A percentile compares a stretch with the other conserved stretches of the same genome.
Evolutionary conservation across 306 rosid species (phyloP).

Genomic region (Styphnolobium japonicum): DNA sequence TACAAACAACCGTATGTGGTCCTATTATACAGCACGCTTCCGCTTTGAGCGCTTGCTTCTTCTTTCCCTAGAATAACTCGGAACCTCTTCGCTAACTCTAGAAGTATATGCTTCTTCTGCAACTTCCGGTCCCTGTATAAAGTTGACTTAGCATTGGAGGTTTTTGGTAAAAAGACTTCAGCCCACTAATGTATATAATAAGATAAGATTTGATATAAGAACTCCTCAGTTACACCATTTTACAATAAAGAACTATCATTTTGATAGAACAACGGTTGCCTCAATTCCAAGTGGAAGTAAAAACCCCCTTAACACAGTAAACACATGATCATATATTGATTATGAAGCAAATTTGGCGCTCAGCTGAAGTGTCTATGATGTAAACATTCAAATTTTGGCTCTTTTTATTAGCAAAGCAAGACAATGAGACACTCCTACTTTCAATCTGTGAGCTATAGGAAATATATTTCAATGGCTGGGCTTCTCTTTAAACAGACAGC

Average conservation of each 20-base stretch:
- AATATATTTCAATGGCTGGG: not conserved
- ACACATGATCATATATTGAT: not conserved
- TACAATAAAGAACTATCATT: not conserved
- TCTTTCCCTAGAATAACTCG: slow-evolving; percentile 59
- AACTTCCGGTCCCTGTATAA: slow-evolving; percentile 57
- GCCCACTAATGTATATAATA: not conserved
- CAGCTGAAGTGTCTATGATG: not conserved
- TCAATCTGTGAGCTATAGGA: not conserved
- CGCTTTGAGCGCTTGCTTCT: slow-evolving; percentile 97
- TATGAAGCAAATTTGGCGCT: not conserved
- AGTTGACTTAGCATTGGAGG: slow-evolving; percentile 27
- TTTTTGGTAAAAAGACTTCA: not conserved
- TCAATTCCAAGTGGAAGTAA: not conserved
- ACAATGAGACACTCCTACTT: not conserved
- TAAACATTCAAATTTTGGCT: not conserved
- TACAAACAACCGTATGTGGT: slow-evolving; percentile 47
- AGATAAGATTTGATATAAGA: not conserved
- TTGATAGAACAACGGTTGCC: not conserved
- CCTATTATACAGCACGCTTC: slow-evolving; percentile 70
- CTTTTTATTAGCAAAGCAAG: slow-evolving; percentile 12
- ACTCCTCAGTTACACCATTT: not conserved
- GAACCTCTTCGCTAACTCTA: slow-evolving; percentile 48
- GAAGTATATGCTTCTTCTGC: slow-evolving; percentile 69
- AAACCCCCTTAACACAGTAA: not conserved
- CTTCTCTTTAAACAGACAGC: not conserved